A percentile compares a stretch with the other conserved stretches of the same genome.
Conservation (phyloP, 2,329 filamentous ascomycete species). For the Diplodia scrobiculata region DNA sequence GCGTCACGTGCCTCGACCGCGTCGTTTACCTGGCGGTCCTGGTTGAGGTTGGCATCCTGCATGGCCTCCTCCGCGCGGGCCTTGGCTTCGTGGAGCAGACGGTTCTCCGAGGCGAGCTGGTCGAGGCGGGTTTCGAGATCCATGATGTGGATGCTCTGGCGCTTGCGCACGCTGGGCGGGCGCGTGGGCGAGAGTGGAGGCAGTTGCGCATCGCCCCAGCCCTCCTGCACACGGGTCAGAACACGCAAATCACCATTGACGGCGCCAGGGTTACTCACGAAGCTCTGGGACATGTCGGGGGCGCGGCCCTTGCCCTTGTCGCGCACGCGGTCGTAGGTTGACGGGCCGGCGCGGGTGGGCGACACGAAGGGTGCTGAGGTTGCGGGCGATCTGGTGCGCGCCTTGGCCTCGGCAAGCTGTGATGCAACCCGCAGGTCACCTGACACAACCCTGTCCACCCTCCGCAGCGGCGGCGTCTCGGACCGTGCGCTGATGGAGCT, state of each 20-base stretch:
- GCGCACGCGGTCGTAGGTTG: conserved; percentile 71
- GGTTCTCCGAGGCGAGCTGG: conserved; percentile 82
- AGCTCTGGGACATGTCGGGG: conserved; percentile 79
- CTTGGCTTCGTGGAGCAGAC: conserved; percentile 72
- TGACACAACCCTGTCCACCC: conserved; percentile 67
- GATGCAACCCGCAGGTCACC: conserved; percentile 73
- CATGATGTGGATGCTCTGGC: conserved; percentile 92
- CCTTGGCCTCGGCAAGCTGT: conserved; percentile 57
- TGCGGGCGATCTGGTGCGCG: conserved; percentile 30
- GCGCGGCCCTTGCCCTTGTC: conserved; percentile 84
- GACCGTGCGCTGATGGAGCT: conserved; percentile 61
- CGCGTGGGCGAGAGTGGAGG: conserved; percentile 91
- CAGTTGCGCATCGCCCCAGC: conserved; percentile 84
- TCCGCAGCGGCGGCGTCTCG: conserved; percentile 69
- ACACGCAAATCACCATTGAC: conserved; percentile 25
- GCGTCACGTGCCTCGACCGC: conserved; percentile 66
- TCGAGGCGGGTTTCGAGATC: conserved; percentile 87
- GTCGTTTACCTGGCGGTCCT: conserved; percentile 52
- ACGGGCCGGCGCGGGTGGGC: conserved; percentile 49
- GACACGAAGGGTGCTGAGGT: conserved; percentile 45
- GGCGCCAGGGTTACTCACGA: conserved; percentile 64
- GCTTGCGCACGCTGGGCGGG: conserved; percentile 92
- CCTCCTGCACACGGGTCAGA: conserved; percentile 66
- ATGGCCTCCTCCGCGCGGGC: conserved; percentile 67
- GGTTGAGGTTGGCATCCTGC: conserved; percentile 55